Base-by-base conservation (phyloP, 2,329 filamentous ascomycete species). In the Grosmannia clavigera region DNA sequence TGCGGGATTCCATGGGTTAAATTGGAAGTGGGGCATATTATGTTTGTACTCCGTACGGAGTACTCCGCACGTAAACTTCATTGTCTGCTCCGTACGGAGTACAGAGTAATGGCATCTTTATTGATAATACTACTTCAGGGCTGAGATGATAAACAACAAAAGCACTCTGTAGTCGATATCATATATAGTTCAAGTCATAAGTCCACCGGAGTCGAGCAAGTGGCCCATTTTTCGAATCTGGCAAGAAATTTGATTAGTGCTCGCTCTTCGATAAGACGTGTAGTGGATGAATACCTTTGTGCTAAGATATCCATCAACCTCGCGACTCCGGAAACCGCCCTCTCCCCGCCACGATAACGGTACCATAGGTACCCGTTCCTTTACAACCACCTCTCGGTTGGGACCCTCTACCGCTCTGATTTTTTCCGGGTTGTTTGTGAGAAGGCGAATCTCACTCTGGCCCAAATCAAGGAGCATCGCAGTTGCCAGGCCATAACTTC, bases 351-450 rank as follows among this genome's bases (percentile, higher is more conserved):
- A 99, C 11, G 90, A 92, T 62, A 97, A 71, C 3, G 94, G 94
- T 61, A 99, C 86, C 94, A 99, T 99, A 1, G 92, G 86, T 14
- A 99, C 92, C 54, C 94, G 77, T 73, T 97, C 92, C 65, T 81
- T 88, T 2, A 99, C 94, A 10, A 87, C 80, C 14, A 99, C 80
- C 74, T 99, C 92, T 12, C 91, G 78, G 65, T 89, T 89, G 0
- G 92, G 92, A 0, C 94, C 94, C 71, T 99, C 94, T 0, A 99
- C 88, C 0, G 94, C 94, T 19, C 90, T 80, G 51, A 99, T 89
- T 76, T 99, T 99, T 67, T 99, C 94, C 0, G 94, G 94, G 68
- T 99, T 99, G 71, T 99, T 99, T 11, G 94, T 99, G 67, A 99
- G 75, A 57, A 99, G 75, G 43, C 89, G 80, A 58, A 97, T 85